phyloP scores from a whole-genome alignment of 352 stramenopile genomes.

The Phytopythium ostracodes region DNA sequence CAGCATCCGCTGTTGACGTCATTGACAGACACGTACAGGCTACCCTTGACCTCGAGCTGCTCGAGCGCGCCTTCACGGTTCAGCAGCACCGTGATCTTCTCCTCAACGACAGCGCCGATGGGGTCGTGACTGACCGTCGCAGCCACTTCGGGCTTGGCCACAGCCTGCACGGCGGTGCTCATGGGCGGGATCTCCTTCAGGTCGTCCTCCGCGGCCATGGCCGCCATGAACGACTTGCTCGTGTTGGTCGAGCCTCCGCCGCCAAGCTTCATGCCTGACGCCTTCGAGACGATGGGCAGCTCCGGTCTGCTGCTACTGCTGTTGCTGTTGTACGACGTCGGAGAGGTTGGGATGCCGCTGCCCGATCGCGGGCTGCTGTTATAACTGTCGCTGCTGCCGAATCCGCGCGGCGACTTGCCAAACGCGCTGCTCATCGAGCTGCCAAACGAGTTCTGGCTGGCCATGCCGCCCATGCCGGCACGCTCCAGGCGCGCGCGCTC shows the following conservation, averaged over 20 bases:
- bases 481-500: constrained; percentile 77
- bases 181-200: constrained; percentile 85
- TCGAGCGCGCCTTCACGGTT: constrained; percentile 79
- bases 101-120: constrained; percentile 77
- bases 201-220: constrained; percentile 82
- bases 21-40: constrained; percentile 81
- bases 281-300: constrained; percentile 46
- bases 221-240: constrained; percentile 83
- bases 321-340: constrained; percentile 42
- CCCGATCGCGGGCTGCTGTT: constrained; percentile 22
- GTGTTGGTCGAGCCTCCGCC: constrained; percentile 42
- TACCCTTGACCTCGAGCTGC: constrained; percentile 86
- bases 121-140: constrained; percentile 74
- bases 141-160: constrained; percentile 54
- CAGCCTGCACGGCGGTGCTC: constrained; percentile 58
- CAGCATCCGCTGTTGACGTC: constrained; percentile 64
- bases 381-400: constrained; percentile 30
- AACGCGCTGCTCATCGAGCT: constrained; percentile 65
- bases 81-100: constrained; percentile 84
- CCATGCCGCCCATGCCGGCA: constrained; percentile 55
- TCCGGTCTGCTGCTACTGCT: constrained; percentile 29
- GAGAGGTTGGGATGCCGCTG: constrained; percentile 42
- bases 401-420: constrained; percentile 55
- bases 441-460: constrained; percentile 53
- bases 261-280: constrained; percentile 59